Conservation (phyloP, 139 green algal genomes). For the Chlorella ohadii region DNA sequence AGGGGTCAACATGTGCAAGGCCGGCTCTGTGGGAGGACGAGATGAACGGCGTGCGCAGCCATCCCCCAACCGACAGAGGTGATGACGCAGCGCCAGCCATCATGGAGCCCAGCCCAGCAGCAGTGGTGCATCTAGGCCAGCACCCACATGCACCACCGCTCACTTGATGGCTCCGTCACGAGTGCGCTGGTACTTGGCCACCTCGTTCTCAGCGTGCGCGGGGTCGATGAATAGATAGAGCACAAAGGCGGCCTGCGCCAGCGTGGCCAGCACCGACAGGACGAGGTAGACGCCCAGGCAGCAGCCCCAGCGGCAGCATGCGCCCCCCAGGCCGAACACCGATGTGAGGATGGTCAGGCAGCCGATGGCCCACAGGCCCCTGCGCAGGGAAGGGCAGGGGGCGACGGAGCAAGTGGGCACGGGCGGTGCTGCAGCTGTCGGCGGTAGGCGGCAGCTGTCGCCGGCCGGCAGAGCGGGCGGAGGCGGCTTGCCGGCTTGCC, state of each 20-base stretch:
- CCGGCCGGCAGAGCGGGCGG: too few relatives aligned
- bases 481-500: too few relatives aligned
- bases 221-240: constrained; percentile 50
- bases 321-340: constrained; percentile 30
- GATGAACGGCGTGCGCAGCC: too few relatives aligned
- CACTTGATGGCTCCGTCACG: constrained; percentile 4
- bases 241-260: constrained; percentile 24
- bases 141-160: not conserved
- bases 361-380: constrained; percentile 39
- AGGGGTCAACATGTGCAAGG: too few relatives aligned
- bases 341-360: constrained; percentile 30
- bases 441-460: too few relatives aligned
- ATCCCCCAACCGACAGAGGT: too few relatives aligned
- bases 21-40: too few relatives aligned
- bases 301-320: constrained; percentile 29
- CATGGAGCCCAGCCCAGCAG: too few relatives aligned
- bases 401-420: too few relatives aligned
- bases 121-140: too few relatives aligned
- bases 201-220: constrained; percentile 10
- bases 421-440: not conserved
- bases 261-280: constrained; percentile 25
- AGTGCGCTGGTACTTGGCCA: constrained; percentile 8
- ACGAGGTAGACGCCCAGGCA: constrained; percentile 37
- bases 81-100: too few relatives aligned
- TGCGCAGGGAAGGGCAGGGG: not conserved